These are phyloP conservation scores for Alternaria gaisen DNA, from an alignment of 2,329 filamentous ascomycete species.

Conservation along the genomic window DNA sequence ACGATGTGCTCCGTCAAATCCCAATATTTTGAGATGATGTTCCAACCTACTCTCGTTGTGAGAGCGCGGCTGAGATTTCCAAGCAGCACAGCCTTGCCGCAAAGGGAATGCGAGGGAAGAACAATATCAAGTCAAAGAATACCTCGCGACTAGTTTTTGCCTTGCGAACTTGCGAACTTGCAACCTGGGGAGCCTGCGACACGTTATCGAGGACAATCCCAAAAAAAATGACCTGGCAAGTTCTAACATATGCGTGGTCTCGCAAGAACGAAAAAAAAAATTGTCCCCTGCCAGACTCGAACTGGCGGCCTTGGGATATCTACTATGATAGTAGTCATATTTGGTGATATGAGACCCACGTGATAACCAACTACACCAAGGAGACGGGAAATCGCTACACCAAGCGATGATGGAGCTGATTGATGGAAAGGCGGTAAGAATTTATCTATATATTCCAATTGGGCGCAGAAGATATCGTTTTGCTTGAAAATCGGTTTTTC, in stretches of 20 bases:
- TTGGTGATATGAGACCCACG: conserved; percentile 41
- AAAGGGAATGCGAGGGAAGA: background rate
- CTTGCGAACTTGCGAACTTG: no score
- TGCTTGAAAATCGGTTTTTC: no score
- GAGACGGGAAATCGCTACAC: conserved; percentile 13
- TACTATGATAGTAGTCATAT: conserved; percentile 33
- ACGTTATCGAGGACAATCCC: no score
- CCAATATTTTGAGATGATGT: background rate
- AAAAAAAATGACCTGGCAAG: background rate
- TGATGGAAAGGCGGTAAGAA: background rate
- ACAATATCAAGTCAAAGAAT: background rate
- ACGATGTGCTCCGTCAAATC: background rate
- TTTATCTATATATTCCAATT: rapidly evolving
- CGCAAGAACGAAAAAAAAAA: background rate
- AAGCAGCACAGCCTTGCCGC: background rate
- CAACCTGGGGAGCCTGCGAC: no score
- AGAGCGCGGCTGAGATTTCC: background rate
- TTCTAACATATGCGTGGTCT: background rate
- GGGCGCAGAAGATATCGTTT: rapidly evolving
- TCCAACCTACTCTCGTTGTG: background rate
- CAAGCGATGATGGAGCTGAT: no score
- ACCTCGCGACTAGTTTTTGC: no score
- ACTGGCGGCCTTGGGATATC: conserved; percentile 42
- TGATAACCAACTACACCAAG: conserved; percentile 45
- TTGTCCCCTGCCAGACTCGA: conserved; percentile 40